phyloP scores from a whole-genome alignment of 1,139 yeast genomes.

The Suzukiozyma palmioleophila region DNA sequence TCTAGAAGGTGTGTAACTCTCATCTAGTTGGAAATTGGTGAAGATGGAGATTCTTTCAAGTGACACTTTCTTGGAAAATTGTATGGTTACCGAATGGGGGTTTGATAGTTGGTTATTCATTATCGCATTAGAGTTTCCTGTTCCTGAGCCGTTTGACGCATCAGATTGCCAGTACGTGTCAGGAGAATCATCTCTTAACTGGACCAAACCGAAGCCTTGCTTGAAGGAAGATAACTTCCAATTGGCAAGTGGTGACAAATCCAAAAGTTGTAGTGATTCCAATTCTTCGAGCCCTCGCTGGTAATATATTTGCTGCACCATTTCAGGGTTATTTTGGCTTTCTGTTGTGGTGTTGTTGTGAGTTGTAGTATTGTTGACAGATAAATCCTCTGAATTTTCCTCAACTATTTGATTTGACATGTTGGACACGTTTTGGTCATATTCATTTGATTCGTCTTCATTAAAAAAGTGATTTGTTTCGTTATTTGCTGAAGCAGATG shows the following conservation, averaged over 20 bases:
- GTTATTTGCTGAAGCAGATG: conserved; percentile 15
- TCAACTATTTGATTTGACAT: conserved; percentile 1
- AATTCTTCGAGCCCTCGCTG: conserved; percentile 49
- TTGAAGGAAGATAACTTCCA: conserved; percentile 84
- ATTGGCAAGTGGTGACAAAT: conserved; percentile 75
- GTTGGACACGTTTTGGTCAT: neutral
- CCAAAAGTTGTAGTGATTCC: conserved; percentile 57
- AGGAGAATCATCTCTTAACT: conserved; percentile 72
- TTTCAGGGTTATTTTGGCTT: conserved; percentile 34
- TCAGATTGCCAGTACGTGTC: conserved; percentile 92
- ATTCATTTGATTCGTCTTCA: conserved; percentile 1
- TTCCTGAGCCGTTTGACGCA: conserved; percentile 46
- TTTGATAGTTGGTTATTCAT: conserved; percentile 47
- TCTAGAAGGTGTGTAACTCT: conserved; percentile 85
- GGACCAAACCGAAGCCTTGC: conserved; percentile 65
- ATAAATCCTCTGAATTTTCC: neutral
- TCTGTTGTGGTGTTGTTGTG: conserved; percentile 3
- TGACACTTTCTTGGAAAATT: conserved; percentile 74
- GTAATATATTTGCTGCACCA: conserved; percentile 40
- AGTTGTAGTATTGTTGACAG: conserved; percentile 9
- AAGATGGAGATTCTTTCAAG: conserved; percentile 69
- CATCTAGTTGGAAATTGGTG: conserved; percentile 66
- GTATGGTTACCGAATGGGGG: conserved; percentile 81
- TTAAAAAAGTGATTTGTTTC: conserved; percentile 2
- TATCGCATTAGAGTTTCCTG: conserved; percentile 20